Evolutionary conservation across 345 rosid genomes (phyloP), one percentile per base, ranked within the genome.

Genomic region (Kernera saxatilis): DNA sequence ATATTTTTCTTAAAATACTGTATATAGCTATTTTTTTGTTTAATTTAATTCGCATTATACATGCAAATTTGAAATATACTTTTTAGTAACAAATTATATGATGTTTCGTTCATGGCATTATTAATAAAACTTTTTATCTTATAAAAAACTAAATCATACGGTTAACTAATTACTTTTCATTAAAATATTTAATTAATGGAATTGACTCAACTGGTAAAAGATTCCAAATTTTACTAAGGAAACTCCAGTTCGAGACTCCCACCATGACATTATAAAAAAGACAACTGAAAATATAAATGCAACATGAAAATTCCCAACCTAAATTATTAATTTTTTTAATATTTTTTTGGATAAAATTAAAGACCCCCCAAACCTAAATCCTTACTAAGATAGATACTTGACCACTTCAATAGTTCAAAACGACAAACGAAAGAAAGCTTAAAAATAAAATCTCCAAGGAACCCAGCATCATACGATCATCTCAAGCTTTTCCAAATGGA

Each of bases 401-500:
- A 12, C 35, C 57, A 50, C 21, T 29, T 50, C 32, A 45, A 17
- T 26, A 66, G 27, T 58, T 35, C 7, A 65, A 57, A 21, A 48
- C 3, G 19, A 9, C 45, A 73, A 59, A 74, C 11, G 21, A 67
- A 66, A 74, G 2, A 66, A 73, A 51, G 7, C 37, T 58, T 57
- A 7, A 30, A 73, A 74, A 10, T 30, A 57, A 48, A 37, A 29
- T 29, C 39, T 53, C 43, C 48, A 74, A 52, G 9, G 26, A 40
- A 30, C 39, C 45, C 23, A 51, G 23, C 35, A 64, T 8, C 29
- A 51, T 51, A 30, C 27, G 27, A 49, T 8, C 69, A 60, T 67
- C 64, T 75, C 78, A 68, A 68, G 69, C 13, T 52, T 75, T 75
- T 15, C 69, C 64, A 68, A 58, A 75, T 18, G 69, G 78, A 59